Base-by-base conservation (phyloP, 306 rosid genomes). In the Rubus idaeus region DNA sequence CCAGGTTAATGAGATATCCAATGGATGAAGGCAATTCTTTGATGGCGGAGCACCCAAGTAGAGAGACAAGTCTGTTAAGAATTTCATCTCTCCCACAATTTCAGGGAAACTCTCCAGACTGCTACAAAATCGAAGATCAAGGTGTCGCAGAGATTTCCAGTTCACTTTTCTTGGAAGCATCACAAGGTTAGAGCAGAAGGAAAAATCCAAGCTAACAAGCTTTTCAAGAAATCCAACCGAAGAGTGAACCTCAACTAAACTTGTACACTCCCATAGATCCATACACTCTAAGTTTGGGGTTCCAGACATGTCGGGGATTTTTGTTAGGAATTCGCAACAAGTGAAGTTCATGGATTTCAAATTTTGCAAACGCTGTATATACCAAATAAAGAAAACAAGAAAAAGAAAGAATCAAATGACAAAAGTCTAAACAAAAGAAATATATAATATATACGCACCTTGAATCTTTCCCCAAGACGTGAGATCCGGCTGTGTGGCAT, bases 401-500 rank as follows among this genome's bases (percentile, higher is more conserved):
- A 5, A 0, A 41, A 9, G 8, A 17, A 6, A n/a, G n/a, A 20
- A 30, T 58, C 26, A 4, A 30, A 68, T 35, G 45, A 3, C 8
- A 77, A 77, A 57, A 7, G 18, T 52, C 13, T 55, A 11, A 45
- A 68, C 21, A 39, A 8, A 35, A 40, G 47, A 23, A 58, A 35
- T 30, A 30, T 30, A 30, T 30, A 30, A 30, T 30, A 30, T 7
- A 7, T 9, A 37, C 46, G 1, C 72, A 65, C 78, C 79, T 80
- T 69, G 37, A 81, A 21, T 68, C 74, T 79, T 2, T 70, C 12
- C 52, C 82, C 60, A 1, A 80, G 61, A 45, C 57, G 46, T 64
- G 44, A 11, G 3, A 87, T 70, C 62, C 37, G 50, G 55, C 88
- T 80, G 35, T 64, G 0, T 2, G 41, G 79, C 75, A 87, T 41